Percentiles rank a stretch among this genome's conserved stretches.
Conservation (phyloP, 768 basidiomycete genomes). For the Kwoniella sp. region DNA sequence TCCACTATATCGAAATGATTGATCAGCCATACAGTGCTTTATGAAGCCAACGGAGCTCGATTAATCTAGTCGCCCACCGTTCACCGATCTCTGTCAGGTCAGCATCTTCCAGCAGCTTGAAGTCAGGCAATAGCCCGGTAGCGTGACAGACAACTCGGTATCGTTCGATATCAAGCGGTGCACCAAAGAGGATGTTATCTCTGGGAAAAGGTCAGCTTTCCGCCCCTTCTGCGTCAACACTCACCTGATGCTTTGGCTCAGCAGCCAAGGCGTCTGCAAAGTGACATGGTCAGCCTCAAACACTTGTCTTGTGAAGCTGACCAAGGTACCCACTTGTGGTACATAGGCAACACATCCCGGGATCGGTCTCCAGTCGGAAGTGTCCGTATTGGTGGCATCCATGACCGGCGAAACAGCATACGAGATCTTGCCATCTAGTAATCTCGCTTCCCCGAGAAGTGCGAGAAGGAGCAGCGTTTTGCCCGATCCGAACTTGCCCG, state of each 20-base stretch:
- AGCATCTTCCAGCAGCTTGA: constrained; percentile 63
- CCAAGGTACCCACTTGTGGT: constrained; percentile 27
- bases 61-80: constrained; percentile 50
- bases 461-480: constrained; percentile 47
- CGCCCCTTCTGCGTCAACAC: background rate
- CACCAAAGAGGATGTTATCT: constrained; percentile 62
- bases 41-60: too few relatives aligned
- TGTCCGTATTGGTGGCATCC: constrained; percentile 6
- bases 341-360: constrained; percentile 39
- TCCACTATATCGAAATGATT: too few relatives aligned
- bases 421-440: constrained; percentile 41
- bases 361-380: constrained; percentile 21
- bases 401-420: constrained; percentile 35
- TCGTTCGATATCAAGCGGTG: constrained; percentile 58
- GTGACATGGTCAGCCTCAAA: background rate
- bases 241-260: constrained; percentile 42
- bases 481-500: constrained; percentile 50
- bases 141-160: constrained; percentile 45
- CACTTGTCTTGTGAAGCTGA: background rate
- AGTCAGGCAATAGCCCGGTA: constrained; percentile 56
- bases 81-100: constrained; percentile 74
- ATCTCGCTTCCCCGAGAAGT: constrained; percentile 43
- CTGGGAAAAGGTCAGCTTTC: constrained; percentile 38
- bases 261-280: constrained; percentile 44
- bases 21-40: too few relatives aligned